Base-by-base conservation (phyloP, 2,329 filamentous ascomycete genomes). In the Chaetomium olivaceum region DNA sequence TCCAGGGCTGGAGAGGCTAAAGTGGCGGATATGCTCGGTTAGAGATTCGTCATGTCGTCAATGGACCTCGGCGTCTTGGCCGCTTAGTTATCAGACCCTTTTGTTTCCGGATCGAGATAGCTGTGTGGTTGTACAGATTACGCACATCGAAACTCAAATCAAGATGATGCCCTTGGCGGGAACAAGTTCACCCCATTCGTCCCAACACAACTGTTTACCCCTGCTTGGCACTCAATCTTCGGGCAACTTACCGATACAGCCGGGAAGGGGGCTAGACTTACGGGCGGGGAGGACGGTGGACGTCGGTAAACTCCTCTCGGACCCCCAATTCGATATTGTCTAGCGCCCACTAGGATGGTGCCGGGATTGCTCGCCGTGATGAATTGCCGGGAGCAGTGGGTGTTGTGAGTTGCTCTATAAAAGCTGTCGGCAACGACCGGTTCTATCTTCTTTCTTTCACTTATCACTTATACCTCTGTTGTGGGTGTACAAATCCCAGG, bases 1-100 rank as follows among this genome's bases (percentile, higher is more conserved):
- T 77, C 21, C 72, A 77, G 67, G 76, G 74, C 5, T 77, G 76
- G 76, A 60, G 57, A 12, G 62, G 51, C 1, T 55, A 33, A 62
- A 27, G 58, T 29, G 31, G 14, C 12, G 8, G 21, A 19, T 12
- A n/a, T 14, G 27, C 33, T 29, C 27, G 27, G 12, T n/a, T 11
- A 43, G 25, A 43, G 33, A 14, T 46, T 50, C 14, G 27, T 25
- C 36, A 25, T 43, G 51, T n/a, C 16, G 39, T 43, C 16, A 5
- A 43, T 4, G 36, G n/a, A 39, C 3, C 33, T 57, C 55, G 55
- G 55, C 27, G 51, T 54, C 39, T 43, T 19, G 46, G n/a, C 46
- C 46, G 46, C 46, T 48, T 48, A 48, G 46, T 48, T 9, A 48
- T 21, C 46, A 23, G 3, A 16, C 16, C 7, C n/a, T 43, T 5